Evolutionary conservation across 306 rosid species (phyloP), one percentile per base, ranked within the genome.

Genomic region (Trifolium dubium): DNA sequence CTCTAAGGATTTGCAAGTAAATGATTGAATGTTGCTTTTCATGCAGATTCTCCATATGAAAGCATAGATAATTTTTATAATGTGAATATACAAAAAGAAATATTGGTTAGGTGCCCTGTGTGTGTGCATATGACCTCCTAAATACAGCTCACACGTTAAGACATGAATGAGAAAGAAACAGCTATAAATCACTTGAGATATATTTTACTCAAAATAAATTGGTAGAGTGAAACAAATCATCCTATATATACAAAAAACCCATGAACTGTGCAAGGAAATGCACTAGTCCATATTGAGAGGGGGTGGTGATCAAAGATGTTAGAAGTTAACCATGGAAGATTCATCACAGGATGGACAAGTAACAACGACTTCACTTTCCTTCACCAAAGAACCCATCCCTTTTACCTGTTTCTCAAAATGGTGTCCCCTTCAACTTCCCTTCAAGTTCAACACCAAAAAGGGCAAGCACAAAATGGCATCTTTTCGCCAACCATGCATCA

Each of bases 191-290:
- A 79, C 83, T 75, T 74, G 82, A 72, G 82, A 73, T 68, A 73
- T 68, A 79, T 83, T 80, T 79, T 79, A 72, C 85, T 80, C 71
- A 37, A 58, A 76, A 83, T 74, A 85, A 83, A 86, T 84, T 77
- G 82, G 81, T 46, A 79, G 74, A 69, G 83, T 64, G 80, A 81
- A 85, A 67, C 83, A 88, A 64, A 88, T 80, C 59, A 85, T 81
- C 85, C 88, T 81, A 88, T 88, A 83, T 89, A 43, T 85, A 88
- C 88, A 86, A 81, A 81, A 76, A 73, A 49, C 83, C 85, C 74
- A 87, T 70, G 68, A 79, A 78, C 89, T 46, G 83, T 56, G 78
- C 58, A 53, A 5, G 6, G n/a, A 67, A 63, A 67, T 59, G 86
- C 83, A 81, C 81, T 13, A 80, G 61, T 75, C 63, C 68, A 41